These are phyloP conservation scores for Kwoniella bestiolae DNA, from an alignment of 768 basidiomycete species.

Conservation along the genomic window DNA sequence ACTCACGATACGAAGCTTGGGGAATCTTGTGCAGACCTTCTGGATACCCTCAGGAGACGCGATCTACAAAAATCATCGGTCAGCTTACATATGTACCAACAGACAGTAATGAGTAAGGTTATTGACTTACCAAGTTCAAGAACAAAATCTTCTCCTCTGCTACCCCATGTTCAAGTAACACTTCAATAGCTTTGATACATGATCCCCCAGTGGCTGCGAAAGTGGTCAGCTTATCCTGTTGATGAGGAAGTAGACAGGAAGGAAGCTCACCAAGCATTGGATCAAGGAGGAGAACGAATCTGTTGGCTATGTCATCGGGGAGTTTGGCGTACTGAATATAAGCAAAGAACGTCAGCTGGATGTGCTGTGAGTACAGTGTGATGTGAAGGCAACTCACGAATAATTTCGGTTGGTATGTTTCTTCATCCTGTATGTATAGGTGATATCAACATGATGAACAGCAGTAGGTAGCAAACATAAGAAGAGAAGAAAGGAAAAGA, in stretches of 20 bases:
- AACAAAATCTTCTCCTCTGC: constrained; percentile 94
- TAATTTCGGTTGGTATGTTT: constrained; percentile 87
- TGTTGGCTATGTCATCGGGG: constrained; percentile 85
- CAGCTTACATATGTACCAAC: background rate
- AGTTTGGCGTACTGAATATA: constrained; percentile 64
- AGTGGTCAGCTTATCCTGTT: constrained; percentile 1
- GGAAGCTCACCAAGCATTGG: constrained; percentile 94
- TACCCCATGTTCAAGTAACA: constrained; percentile 87
- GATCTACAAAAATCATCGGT: constrained; percentile 63
- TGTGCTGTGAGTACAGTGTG: background rate
- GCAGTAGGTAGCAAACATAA: background rate
- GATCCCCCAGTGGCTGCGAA: constrained; percentile 87
- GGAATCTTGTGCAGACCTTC: constrained; percentile 76
- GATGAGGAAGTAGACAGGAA: background rate
- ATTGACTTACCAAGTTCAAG: constrained; percentile 74
- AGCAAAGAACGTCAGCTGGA: constrained; percentile 5
- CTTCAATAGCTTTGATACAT: constrained; percentile 95
- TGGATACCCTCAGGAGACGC: constrained; percentile 87
- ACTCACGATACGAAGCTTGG: constrained; percentile 76
- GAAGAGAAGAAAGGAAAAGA: background rate
- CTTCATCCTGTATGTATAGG: constrained; percentile 74
- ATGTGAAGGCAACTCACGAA: constrained; percentile 61
- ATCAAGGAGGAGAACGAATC: constrained; percentile 92
- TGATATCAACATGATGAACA: background rate
- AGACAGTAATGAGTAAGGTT: background rate